A percentile compares a stretch with the other conserved stretches of the same genome.
phyloP scores from a whole-genome alignment of 768 basidiomycete genomes.

The Amanita pallidorosea region DNA sequence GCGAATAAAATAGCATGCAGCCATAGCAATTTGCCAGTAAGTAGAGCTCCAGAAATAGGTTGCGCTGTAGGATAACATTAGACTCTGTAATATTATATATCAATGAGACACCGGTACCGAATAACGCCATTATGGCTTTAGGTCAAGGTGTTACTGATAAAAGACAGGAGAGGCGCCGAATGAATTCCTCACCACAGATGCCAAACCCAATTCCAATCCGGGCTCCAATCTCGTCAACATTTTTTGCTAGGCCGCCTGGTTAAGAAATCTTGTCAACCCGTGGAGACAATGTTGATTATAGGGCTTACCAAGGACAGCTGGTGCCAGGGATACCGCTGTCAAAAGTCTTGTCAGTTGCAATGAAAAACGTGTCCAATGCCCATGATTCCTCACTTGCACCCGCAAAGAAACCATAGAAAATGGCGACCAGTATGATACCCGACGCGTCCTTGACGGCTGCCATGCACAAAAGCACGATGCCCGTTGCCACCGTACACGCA shows the following conservation, averaged over 20 bases:
- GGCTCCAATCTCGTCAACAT: slow-evolving; percentile 35
- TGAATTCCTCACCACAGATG: slow-evolving; percentile 22
- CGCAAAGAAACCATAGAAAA: slow-evolving; percentile 35
- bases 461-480: slow-evolving; percentile 29
- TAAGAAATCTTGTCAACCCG: background rate
- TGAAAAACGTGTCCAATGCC: slow-evolving; percentile 6
- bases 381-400: slow-evolving; percentile 21
- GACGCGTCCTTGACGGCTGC: slow-evolving; percentile 22
- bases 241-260: slow-evolving; percentile 24
- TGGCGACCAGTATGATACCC: slow-evolving; percentile 27
- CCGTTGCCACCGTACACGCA: slow-evolving; percentile 20
- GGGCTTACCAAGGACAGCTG: slow-evolving; percentile 19
- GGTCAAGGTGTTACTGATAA: background rate
- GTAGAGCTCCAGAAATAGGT: slow-evolving; percentile 40
- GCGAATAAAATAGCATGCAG: slow-evolving; percentile 12
- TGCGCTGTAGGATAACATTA: slow-evolving; percentile 17
- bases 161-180: background rate
- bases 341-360: slow-evolving; percentile 3
- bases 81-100: background rate
- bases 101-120: slow-evolving; percentile 18
- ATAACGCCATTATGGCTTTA: slow-evolving; percentile 17
- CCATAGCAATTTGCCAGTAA: slow-evolving; percentile 35
- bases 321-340: slow-evolving; percentile 16
- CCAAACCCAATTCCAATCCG: slow-evolving; percentile 36
- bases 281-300: background rate